Percentiles rank a stretch among this genome's conserved stretches.
Conservation (phyloP, 2,329 filamentous ascomycete genomes). For the Xylaria digitata region DNA sequence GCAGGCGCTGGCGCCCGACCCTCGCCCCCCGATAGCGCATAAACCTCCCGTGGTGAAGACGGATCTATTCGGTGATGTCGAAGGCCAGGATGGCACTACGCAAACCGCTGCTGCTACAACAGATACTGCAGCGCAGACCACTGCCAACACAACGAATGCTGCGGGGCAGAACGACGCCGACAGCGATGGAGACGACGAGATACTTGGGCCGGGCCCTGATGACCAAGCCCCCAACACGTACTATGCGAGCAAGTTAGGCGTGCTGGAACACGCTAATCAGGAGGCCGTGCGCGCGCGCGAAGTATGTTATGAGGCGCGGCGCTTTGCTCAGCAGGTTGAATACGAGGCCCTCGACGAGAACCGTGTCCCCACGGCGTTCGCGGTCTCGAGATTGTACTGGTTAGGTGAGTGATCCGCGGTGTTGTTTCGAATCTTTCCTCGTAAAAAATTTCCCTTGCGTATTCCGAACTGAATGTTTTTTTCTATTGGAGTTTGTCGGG, state of each 20-base stretch:
- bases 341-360: conserved; percentile 3
- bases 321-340: neutral
- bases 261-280: neutral
- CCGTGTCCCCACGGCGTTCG: conserved; percentile 16
- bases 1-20: too few relatives aligned
- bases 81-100: neutral
- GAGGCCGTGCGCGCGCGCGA: neutral
- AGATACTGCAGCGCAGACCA: too few relatives aligned
- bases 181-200: too few relatives aligned
- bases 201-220: too few relatives aligned
- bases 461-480: too few relatives aligned
- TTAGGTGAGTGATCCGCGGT: conserved; percentile 19
- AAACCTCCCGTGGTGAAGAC: neutral
- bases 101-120: too few relatives aligned
- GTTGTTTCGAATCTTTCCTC: neutral
- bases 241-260: neutral
- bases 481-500: too few relatives aligned
- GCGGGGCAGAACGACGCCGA: too few relatives aligned
- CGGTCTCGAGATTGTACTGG: conserved; percentile 8
- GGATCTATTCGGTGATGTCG: neutral
- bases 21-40: neutral
- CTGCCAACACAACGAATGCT: too few relatives aligned
- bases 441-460: too few relatives aligned
- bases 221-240: neutral
- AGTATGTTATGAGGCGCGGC: neutral